Percentiles rank a stretch among this genome's conserved stretches.
Conservation (phyloP, 2,329 filamentous ascomycete species). For the Calonectria crousiana region DNA sequence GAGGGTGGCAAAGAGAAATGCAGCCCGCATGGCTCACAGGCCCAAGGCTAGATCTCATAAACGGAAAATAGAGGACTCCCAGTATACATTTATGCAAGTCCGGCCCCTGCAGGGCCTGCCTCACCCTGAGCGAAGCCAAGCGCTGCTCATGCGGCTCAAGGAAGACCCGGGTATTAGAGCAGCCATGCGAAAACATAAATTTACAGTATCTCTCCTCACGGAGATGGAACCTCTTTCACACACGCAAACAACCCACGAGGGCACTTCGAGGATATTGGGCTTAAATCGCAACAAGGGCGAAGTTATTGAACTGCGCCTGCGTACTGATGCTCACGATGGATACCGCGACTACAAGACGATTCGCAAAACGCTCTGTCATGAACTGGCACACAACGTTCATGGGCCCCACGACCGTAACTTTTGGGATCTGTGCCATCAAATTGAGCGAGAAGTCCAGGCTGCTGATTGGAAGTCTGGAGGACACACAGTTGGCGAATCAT, state of each 20-base stretch:
- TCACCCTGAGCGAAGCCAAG: constrained; percentile 75
- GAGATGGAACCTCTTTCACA: constrained; percentile 94
- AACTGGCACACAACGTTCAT: constrained; percentile 92
- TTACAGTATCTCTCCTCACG: constrained; percentile 86
- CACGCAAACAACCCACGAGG: constrained; percentile 78
- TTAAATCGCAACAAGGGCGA: constrained; percentile 90
- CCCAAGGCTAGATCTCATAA: constrained; percentile 41
- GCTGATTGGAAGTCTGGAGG: constrained; percentile 85
- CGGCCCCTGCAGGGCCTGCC: constrained; percentile 83
- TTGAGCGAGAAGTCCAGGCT: constrained; percentile 86
- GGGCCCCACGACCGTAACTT: constrained; percentile 87
- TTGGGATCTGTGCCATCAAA: constrained; percentile 88
- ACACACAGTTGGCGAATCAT: constrained; percentile 72
- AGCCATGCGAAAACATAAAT: constrained; percentile 86
- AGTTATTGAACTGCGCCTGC: constrained; percentile 87
- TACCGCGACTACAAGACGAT: constrained; percentile 95
- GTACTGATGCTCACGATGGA: constrained; percentile 95
- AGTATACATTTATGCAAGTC: constrained; percentile 86
- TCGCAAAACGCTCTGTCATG: constrained; percentile 92
- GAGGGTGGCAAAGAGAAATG: constrained; percentile 61
- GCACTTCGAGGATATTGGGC: constrained; percentile 81
- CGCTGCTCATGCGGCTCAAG: constrained; percentile 80
- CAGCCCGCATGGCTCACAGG: constrained; percentile 50
- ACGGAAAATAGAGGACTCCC: constrained; percentile 63
- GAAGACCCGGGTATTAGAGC: constrained; percentile 87